Percentiles rank a stretch among this genome's conserved stretches.
These are phyloP conservation scores for Apostasia ramifera DNA, from an alignment of 106 monocot species.

Conservation along the genomic window DNA sequence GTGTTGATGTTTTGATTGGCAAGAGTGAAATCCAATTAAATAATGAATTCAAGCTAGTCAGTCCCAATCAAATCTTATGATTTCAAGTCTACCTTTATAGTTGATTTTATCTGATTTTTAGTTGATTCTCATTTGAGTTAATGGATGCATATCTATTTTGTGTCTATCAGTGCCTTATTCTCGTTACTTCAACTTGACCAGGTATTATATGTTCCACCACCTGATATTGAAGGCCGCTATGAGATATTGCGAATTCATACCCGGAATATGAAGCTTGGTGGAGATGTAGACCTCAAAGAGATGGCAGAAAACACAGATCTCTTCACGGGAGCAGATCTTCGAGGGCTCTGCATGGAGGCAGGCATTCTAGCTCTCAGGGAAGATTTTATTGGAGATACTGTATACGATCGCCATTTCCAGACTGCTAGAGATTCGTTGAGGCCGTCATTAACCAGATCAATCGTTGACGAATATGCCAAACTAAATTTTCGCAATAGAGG, in stretches of 20 bases:
- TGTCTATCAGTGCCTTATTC: no score
- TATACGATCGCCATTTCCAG: conserved; percentile 48
- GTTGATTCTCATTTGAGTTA: no score
- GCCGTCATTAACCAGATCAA: conserved; percentile 58
- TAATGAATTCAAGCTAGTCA: no score
- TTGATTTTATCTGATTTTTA: no score
- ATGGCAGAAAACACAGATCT: conserved; percentile 58
- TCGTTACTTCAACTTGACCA: conserved; percentile 8
- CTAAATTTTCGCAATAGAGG: not conserved
- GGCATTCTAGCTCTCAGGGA: conserved; percentile 72
- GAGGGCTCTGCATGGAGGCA: conserved; percentile 65
- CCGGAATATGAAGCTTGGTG: conserved; percentile 47
- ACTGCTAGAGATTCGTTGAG: conserved; percentile 37
- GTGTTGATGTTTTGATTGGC: no score
- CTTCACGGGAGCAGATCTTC: conserved; percentile 84
- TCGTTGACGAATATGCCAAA: conserved; percentile 51
- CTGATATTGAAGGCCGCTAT: conserved; percentile 53
- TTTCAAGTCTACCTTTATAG: no score
- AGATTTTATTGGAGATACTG: conserved; percentile 26
- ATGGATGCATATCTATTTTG: no score
- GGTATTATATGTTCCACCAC: conserved; percentile 92
- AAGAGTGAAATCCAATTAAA: no score
- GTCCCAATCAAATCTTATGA: no score
- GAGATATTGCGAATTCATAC: conserved; percentile 77
- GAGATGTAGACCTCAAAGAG: conserved; percentile 54